Evolutionary conservation across 2,329 filamentous ascomycete species (phyloP).

Genomic region (Hymenoscyphus occultus): DNA sequence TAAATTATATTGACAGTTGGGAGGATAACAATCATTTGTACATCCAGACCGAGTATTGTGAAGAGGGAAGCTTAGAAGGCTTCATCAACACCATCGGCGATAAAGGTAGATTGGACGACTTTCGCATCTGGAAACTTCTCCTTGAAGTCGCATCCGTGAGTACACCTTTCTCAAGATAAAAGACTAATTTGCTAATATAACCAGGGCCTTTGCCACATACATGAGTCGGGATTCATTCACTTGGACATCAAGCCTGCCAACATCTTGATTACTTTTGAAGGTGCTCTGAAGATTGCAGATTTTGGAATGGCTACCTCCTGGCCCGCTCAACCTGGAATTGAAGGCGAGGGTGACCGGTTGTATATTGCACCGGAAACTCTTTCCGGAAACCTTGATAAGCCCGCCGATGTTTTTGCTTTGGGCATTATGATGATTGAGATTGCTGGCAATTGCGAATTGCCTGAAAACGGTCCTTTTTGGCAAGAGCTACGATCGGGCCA

Average conservation of each 20-base stretch:
- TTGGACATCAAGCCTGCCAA: slow-evolving; percentile 85
- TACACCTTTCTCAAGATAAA: slow-evolving; percentile 21
- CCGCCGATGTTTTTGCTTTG: slow-evolving; percentile 89
- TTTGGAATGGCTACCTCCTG: slow-evolving; percentile 79
- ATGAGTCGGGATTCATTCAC: slow-evolving; percentile 82
- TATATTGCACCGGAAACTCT: slow-evolving; percentile 96
- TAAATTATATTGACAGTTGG: slow-evolving; percentile 84
- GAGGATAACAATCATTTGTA: slow-evolving; percentile 82
- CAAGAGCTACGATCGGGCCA: slow-evolving; percentile 85
- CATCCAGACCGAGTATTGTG: slow-evolving; percentile 96
- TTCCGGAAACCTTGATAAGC: slow-evolving; percentile 80
- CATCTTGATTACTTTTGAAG: slow-evolving; percentile 77
- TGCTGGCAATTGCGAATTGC: slow-evolving; percentile 88
- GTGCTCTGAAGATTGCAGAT: slow-evolving; percentile 79
- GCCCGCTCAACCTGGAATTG: slow-evolving; percentile 72
- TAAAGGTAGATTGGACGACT: slow-evolving; percentile 88
- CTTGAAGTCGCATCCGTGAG: slow-evolving; percentile 80
- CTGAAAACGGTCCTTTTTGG: slow-evolving; percentile 90
- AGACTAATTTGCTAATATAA: slow-evolving; percentile 28
- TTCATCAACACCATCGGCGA: slow-evolving; percentile 82
- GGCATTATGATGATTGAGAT: slow-evolving; percentile 94
- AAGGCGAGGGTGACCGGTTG: slow-evolving; percentile 91
- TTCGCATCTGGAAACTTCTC: slow-evolving; percentile 97
- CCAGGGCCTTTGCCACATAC: slow-evolving; percentile 85
- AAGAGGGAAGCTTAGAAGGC: slow-evolving; percentile 83